Conservation (phyloP, 2,329 filamentous ascomycete species). For the Trichoderma harzianum region DNA sequence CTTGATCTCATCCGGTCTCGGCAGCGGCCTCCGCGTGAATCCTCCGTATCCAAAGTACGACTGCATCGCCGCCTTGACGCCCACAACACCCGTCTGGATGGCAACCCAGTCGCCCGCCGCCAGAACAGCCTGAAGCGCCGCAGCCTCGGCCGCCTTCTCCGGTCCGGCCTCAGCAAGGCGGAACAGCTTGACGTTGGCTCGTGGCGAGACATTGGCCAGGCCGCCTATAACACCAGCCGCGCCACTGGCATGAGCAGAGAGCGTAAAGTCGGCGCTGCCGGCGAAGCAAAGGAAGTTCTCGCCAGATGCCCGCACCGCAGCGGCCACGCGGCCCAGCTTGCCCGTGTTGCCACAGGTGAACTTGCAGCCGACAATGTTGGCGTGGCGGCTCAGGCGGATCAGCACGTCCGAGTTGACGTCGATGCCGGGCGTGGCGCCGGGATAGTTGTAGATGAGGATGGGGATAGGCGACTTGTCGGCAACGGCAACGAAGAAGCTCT, state of each 20-base stretch:
- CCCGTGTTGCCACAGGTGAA: conserved; percentile 69
- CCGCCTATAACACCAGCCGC: conserved; percentile 70
- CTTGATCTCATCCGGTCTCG: conserved; percentile 20
- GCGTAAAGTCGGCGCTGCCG: conserved; percentile 69
- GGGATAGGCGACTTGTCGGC: conserved; percentile 62
- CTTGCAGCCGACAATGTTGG: conserved; percentile 67
- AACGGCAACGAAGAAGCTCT: conserved; percentile 64
- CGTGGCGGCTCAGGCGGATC: conserved; percentile 55
- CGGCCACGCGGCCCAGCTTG: conserved; percentile 62
- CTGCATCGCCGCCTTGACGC: conserved; percentile 66
- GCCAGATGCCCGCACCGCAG: conserved; percentile 44
- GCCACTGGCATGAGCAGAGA: conserved; percentile 65
- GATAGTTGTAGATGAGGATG: conserved; percentile 68
- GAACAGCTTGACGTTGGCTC: conserved; percentile 59
- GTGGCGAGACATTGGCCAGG: conserved; percentile 68
- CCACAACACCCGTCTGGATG: conserved; percentile 68
- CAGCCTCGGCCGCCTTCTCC: conserved; percentile 60
- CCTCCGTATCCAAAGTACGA: conserved; percentile 68
- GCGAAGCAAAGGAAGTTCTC: conserved; percentile 66
- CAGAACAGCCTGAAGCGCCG: conserved; percentile 61
- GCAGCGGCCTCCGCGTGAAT: conserved; percentile 31
- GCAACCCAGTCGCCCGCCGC: conserved; percentile 69
- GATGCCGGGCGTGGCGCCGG: conserved; percentile 59
- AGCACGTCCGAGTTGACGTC: conserved; percentile 63
- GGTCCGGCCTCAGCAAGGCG: conserved; percentile 58